Percentiles rank a stretch among this genome's conserved stretches.
These are phyloP conservation scores for Tarenaya hassleriana DNA, from an alignment of 345 rosid species.

Conservation along the genomic window DNA sequence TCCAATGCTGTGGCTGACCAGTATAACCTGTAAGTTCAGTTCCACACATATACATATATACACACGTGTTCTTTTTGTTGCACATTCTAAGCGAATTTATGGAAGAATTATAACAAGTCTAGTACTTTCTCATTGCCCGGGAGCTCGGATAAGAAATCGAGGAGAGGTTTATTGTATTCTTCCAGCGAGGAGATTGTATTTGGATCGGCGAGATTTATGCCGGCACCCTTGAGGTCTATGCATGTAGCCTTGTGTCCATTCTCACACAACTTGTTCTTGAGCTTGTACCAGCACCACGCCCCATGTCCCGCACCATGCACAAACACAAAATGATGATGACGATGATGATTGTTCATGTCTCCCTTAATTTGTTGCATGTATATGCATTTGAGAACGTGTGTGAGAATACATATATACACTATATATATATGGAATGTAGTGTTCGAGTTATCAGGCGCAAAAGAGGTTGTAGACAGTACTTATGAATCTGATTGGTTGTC, in stretches of 20 bases:
- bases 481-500: not conserved
- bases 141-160: constrained; percentile 30
- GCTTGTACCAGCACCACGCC: constrained; percentile 57
- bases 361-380: too few species aligned
- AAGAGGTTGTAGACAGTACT: too few species aligned
- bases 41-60: too few species aligned
- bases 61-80: too few species aligned
- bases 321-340: constrained; percentile 31
- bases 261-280: constrained; percentile 29
- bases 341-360: too few species aligned
- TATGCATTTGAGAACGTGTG: too few species aligned
- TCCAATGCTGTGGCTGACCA: constrained; percentile 46
- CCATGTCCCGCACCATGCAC: constrained; percentile 45
- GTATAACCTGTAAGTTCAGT: constrained; percentile 27
- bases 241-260: constrained; percentile 36
- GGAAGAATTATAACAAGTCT: not conserved
- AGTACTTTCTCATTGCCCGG: constrained; percentile 25
- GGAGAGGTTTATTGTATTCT: constrained; percentile 39
- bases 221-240: constrained; percentile 41
- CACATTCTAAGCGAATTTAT: too few species aligned
- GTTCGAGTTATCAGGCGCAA: too few species aligned
- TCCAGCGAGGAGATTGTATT: constrained; percentile 31
- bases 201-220: constrained; percentile 36
- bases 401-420: too few species aligned
- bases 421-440: too few species aligned